Evolutionary conservation across 768 basidiomycete genomes (phyloP), one percentile per base, ranked within the genome.

Genomic region (Hygrophoropsis aurantiaca): DNA sequence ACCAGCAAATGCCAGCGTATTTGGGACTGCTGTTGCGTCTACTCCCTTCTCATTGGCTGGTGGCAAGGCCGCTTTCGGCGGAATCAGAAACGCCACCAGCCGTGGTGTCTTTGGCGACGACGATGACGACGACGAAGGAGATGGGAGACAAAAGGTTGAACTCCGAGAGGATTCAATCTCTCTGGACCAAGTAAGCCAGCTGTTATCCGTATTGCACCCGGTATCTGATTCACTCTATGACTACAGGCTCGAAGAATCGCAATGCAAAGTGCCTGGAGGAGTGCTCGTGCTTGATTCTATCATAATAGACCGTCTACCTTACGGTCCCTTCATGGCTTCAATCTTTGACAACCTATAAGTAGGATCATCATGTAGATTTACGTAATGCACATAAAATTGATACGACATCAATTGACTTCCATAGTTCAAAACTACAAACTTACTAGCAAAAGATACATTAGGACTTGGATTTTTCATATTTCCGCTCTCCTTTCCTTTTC

Each of bases 231-330:
- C 39, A 19, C 13, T 42, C 10, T 47, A 30, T 46, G n/a, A n/a
- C n/a, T 32, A 23, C 50, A 90, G 87, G 90, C 90, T 4, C 79
- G 82, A 53, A 82, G 90, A 38, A 93, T 93, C 54, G 82, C 90
- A 15, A 79, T 93, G 82, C 90, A 92, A 65, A 92, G 90, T 53
- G 90, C 90, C 35, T 93, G 90, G 90, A 80, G 90, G 62, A 76
- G 85, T 57, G 73, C 78, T 34, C 74, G 82, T 47, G 77, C 74
- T 59, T 86, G 59, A 73, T 40, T 36, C 49, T n/a, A n/a, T n/a
- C n/a, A n/a, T n/a, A n/a, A n/a, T n/a, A 53, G 34, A 21, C 38
- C n/a, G 13, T 16, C 20, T 40, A 41, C 8, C 33, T 42, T 2
- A 16, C 23, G 24, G 26, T 42, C 16, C 27, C 27, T 30, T n/a